phyloP scores from a whole-genome alignment of 2,329 filamentous ascomycete genomes.

The Lithohypha guttulata region DNA sequence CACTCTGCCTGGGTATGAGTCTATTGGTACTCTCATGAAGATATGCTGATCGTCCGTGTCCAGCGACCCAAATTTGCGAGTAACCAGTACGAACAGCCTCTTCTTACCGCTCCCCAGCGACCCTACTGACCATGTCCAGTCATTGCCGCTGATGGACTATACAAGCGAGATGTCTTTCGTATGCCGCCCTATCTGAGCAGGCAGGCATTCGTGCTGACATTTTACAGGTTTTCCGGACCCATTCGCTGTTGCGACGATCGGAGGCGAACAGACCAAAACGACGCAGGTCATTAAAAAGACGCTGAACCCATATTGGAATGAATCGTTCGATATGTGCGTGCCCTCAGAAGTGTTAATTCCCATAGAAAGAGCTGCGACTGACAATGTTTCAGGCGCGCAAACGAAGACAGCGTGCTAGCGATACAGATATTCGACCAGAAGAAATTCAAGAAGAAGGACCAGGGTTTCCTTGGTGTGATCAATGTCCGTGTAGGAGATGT shows the following conservation, averaged over 20 bases:
- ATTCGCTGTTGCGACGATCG: conserved; percentile 92
- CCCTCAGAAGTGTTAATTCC: too few species aligned
- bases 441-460: conserved; percentile 99
- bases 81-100: conserved; percentile 60
- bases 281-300: conserved; percentile 95
- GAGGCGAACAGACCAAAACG: conserved; percentile 97
- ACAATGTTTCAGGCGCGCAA: conserved; percentile 56
- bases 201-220: too few species aligned
- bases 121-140: conserved; percentile 45
- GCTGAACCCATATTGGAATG: conserved; percentile 99
- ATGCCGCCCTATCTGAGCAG: too few species aligned
- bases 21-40: neutral
- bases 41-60: conserved; percentile 12
- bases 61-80: conserved; percentile 76
- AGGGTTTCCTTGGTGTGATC: conserved; percentile 94
- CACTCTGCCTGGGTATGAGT: conserved; percentile 51
- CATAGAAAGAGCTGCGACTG: conserved; percentile 1
- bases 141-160: conserved; percentile 95
- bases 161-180: conserved; percentile 99
- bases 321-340: conserved; percentile 94
- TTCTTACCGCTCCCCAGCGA: conserved; percentile 10
- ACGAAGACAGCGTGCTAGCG: conserved; percentile 90
- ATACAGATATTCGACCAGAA: conserved; percentile 99
- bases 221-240: conserved; percentile 82
- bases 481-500: conserved; percentile 93